phyloP scores from a whole-genome alignment of 345 rosid genomes.

The Crucihimalaya himalaica region DNA sequence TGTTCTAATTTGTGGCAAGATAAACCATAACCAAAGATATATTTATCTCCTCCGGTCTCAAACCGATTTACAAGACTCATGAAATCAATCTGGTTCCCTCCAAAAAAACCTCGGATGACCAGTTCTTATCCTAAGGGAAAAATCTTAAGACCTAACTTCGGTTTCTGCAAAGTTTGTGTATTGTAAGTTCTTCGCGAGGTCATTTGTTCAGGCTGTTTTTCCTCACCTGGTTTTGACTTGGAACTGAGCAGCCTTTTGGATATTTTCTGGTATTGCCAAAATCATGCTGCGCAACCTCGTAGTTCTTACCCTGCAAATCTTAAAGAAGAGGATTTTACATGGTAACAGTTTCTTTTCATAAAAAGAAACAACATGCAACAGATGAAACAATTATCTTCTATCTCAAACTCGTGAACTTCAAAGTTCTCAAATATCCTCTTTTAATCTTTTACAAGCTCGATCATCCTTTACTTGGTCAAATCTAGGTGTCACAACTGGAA shows the following conservation, averaged over 20 bases:
- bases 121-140: neutral
- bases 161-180: neutral
- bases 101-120: neutral
- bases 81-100: neutral
- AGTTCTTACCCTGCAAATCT: conserved; percentile 18
- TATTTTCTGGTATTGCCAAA: conserved; percentile 16
- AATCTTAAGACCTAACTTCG: neutral
- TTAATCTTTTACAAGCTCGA: neutral
- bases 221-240: neutral
- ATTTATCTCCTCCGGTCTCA: neutral
- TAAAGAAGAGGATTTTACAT: conserved; percentile 4
- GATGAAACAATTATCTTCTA: neutral
- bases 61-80: neutral
- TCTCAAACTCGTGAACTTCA: neutral
- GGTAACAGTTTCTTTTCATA: neutral
- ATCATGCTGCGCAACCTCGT: neutral
- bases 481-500: too few relatives aligned
- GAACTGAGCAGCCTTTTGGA: neutral
- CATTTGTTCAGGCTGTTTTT: neutral
- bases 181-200: neutral
- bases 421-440: conserved; percentile 15
- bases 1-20: neutral
- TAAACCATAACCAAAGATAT: neutral
- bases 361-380: neutral
- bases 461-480: neutral